These are phyloP conservation scores for Chalciporus piperatus DNA, from an alignment of 768 basidiomycete genomes.

Conservation along the genomic window DNA sequence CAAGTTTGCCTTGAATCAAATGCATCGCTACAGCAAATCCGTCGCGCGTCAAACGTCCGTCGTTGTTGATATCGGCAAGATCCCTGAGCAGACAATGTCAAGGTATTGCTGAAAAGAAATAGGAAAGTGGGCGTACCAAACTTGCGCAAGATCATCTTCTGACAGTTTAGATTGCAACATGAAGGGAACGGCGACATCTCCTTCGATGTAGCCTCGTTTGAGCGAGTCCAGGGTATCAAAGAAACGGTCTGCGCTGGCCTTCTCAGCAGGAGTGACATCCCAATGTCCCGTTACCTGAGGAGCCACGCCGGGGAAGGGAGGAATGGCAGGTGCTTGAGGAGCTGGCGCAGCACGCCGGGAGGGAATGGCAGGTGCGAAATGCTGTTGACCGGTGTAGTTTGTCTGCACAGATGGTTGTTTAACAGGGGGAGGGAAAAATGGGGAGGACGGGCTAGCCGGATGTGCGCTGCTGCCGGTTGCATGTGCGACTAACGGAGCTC, in stretches of 20 bases:
- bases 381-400: constrained; percentile 42
- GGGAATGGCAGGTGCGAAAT: constrained; percentile 21
- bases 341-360: constrained; percentile 20
- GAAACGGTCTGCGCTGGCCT: constrained; percentile 69
- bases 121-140: constrained; percentile 64
- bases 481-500: constrained; percentile 44
- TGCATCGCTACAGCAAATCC: constrained; percentile 96
- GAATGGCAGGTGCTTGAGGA: constrained; percentile 20
- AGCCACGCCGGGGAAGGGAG: constrained; percentile 29
- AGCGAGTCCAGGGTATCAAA: constrained; percentile 81
- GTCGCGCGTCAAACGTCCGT: constrained; percentile 83
- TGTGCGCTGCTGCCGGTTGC: constrained; percentile 58
- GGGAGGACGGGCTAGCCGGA: constrained; percentile 57
- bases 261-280: constrained; percentile 84
- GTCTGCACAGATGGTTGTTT: constrained; percentile 66
- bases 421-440: constrained; percentile 42
- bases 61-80: constrained; percentile 83
- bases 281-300: constrained; percentile 44
- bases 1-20: constrained; percentile 83
- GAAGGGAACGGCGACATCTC: constrained; percentile 93
- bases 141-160: constrained; percentile 78
- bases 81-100: constrained; percentile 58
- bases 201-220: constrained; percentile 80
- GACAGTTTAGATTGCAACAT: constrained; percentile 87
- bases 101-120: neutral